These are phyloP conservation scores for Exophiala spinifera DNA, from an alignment of 2,329 filamentous ascomycete species.

Conservation along the genomic window DNA sequence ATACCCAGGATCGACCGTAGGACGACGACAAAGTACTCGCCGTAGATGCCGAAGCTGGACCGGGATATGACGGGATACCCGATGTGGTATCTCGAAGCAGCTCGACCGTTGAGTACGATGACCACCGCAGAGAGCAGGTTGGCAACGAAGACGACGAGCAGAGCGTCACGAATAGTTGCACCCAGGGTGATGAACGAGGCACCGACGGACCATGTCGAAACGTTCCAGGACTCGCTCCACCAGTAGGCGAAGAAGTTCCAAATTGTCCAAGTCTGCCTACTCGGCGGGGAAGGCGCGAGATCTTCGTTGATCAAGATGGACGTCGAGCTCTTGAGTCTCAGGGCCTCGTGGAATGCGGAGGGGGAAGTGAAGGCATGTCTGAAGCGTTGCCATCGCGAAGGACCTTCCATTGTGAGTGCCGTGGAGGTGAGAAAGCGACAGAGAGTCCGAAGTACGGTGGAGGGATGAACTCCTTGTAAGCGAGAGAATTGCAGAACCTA, in stretches of 20 bases:
- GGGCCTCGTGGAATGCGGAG: background rate
- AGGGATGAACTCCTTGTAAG: too few relatives aligned
- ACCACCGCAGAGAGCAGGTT: conserved; percentile 27
- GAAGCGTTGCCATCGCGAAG: background rate
- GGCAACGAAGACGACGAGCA: conserved; percentile 28
- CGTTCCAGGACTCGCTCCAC: conserved; percentile 31
- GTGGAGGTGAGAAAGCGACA: background rate
- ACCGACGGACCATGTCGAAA: conserved; percentile 29
- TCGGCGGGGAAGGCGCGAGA: conserved; percentile 26
- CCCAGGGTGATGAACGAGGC: conserved; percentile 27
- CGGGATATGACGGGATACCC: conserved; percentile 34
- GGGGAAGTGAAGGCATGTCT: background rate
- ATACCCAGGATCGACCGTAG: conserved; percentile 38
- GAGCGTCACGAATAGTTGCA: conserved; percentile 25
- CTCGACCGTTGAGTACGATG: conserved; percentile 29
- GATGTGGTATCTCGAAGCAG: conserved; percentile 31
- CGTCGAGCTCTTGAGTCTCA: conserved; percentile 16
- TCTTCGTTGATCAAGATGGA: conserved; percentile 29
- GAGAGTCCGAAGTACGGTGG: too few relatives aligned
- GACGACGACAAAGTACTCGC: conserved; percentile 35
- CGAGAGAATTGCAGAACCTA: too few relatives aligned
- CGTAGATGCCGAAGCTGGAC: conserved; percentile 34
- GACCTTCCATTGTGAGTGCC: background rate
- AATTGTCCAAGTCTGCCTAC: conserved; percentile 27
- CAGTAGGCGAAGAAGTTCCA: conserved; percentile 30